Evolutionary conservation across 179 eudicot genomes (phyloP).

Genomic region (Silene noctiflora): DNA sequence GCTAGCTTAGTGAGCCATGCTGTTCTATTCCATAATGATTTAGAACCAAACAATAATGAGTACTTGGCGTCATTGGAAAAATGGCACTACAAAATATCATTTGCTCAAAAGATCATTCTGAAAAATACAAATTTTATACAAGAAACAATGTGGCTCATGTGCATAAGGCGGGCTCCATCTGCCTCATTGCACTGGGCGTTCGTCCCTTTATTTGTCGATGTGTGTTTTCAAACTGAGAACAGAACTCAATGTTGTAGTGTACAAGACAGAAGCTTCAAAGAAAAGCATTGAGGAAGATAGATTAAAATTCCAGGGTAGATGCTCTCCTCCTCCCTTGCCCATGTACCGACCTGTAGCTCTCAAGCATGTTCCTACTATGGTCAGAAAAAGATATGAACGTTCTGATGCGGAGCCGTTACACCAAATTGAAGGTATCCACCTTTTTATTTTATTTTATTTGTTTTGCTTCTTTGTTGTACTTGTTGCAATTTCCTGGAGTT

Average conservation of each 20-base stretch:
- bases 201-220: background rate
- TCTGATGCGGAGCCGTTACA: background rate
- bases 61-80: no score
- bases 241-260: background rate
- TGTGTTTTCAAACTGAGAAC: background rate
- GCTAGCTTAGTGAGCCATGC: no score
- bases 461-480: background rate
- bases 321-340: slow-evolving; percentile 21
- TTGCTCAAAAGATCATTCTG: no score
- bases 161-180: background rate
- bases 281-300: background rate
- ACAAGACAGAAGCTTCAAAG: background rate
- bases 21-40: no score
- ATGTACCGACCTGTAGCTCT: slow-evolving; percentile 18
- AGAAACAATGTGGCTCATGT: background rate
- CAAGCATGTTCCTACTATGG: slow-evolving; percentile 26
- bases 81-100: no score
- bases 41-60: no score
- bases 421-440: slow-evolving; percentile 5
- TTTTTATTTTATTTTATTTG: background rate
- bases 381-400: slow-evolving; percentile 18
- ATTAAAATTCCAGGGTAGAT: background rate
- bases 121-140: background rate
- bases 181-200: background rate
- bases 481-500: background rate